A percentile compares a stretch with the other conserved stretches of the same genome.
Conservation (phyloP, 768 basidiomycete genomes). For the Hygrocybe coccinea region DNA sequence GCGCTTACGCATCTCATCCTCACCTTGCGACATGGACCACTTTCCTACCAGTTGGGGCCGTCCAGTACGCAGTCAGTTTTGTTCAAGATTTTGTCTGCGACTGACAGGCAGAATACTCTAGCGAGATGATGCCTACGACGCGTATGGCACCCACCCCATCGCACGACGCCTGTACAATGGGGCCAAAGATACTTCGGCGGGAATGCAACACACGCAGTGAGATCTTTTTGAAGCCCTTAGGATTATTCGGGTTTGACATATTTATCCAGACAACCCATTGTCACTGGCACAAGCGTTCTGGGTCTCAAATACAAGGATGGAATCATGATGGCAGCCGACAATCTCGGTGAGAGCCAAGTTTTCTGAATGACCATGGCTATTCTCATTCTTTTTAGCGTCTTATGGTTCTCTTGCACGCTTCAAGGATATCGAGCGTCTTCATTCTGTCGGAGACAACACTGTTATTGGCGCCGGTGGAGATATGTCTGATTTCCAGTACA, state of each 20-base stretch:
- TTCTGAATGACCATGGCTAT: background rate
- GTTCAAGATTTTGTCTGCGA: background rate
- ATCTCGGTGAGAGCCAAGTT: slow-evolving; percentile 60
- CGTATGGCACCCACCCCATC: slow-evolving; percentile 73
- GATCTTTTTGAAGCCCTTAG: slow-evolving; percentile 15
- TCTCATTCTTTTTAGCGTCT: slow-evolving; percentile 54
- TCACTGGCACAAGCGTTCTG: slow-evolving; percentile 94
- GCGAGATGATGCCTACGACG: slow-evolving; percentile 73
- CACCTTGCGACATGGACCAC: slow-evolving; percentile 63
- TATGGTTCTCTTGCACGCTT: slow-evolving; percentile 97
- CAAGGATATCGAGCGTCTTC: slow-evolving; percentile 88
- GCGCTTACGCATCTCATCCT: slow-evolving; percentile 6
- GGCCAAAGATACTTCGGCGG: slow-evolving; percentile 50
- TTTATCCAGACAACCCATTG: slow-evolving; percentile 73
- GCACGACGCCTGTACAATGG: slow-evolving; percentile 51
- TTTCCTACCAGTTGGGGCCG: slow-evolving; percentile 82
- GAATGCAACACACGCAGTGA: slow-evolving; percentile 79
- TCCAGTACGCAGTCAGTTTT: slow-evolving; percentile 46
- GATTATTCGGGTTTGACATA: background rate
- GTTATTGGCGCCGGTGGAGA: slow-evolving; percentile 92
- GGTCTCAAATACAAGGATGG: slow-evolving; percentile 95
- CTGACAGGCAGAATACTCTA: slow-evolving; percentile 22
- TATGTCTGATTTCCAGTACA: slow-evolving; percentile 95
- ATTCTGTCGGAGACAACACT: slow-evolving; percentile 77
- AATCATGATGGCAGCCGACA: slow-evolving; percentile 98